Evolutionary conservation across 129 eudicot species (phyloP), one percentile per base, ranked within the genome.

Genomic region (Flaveria bidentis): DNA sequence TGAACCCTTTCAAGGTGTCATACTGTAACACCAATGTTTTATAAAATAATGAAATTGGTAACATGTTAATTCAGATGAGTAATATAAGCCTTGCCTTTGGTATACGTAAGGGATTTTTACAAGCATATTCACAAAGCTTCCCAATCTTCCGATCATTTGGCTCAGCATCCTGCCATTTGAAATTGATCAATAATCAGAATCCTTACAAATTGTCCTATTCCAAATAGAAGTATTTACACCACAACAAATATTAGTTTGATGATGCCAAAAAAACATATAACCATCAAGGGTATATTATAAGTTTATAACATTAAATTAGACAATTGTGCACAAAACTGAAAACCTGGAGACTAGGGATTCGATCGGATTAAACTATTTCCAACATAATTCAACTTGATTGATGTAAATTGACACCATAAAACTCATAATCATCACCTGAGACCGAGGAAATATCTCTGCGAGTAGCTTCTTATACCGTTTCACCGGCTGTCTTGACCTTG

Each of bases 121-220:
- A 81, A 58, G 90, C 95, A 81, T 91, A 91, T 63, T 88, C 97
- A 83, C 95, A 86, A 79, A 91, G 92, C 85, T 91, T 91, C 25
- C 85, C 95, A 74, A 88, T 88, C 80, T 86, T 91, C 44, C 94
- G 83, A 33, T 91, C 97, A 86, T 91, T 88, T 71, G 95, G 95
- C 77, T 85, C 87, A 71, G 83, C 87, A 78, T 84, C 90, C 97
- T 91, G 90, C 39, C 74, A 81, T 55, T 14, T 30, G 1, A 73
- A 64, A 45, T 51, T 17, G 50, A 63, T 63, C 6, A 33, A 63
- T 28, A 63, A 33, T 30, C 15, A 63, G 12, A 14, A 14, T 30
- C 46, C 69, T 30, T 30, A 13, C 46, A 63, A 30, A 63, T 0
- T 5, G 46, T 14, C 6, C 69, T 63, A 30, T 15, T 13, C 18